Evolutionary conservation across 352 stramenopile species (phyloP).

Genomic region (Globisporangium paddicum): DNA sequence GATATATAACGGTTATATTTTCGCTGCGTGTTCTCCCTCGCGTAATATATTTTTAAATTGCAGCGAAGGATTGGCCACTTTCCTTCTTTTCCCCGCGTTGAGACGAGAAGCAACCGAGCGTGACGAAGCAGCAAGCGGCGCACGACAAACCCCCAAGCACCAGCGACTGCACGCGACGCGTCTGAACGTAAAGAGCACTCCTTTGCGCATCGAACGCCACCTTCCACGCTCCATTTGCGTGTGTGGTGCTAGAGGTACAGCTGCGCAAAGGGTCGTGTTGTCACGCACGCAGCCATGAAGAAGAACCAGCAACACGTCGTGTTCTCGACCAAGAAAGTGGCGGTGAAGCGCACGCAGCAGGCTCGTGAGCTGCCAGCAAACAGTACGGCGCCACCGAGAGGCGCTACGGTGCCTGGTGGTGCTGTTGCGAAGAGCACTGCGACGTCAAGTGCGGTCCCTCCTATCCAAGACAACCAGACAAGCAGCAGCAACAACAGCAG

Average conservation of each 20-base stretch:
- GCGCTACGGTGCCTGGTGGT: background rate
- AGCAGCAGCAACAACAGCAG: constrained; percentile 13
- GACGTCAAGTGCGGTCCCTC: background rate
- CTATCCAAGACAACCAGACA: background rate
- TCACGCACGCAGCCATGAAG: constrained; percentile 14
- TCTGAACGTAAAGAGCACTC: background rate
- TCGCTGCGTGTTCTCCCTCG: background rate
- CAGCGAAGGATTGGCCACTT: background rate
- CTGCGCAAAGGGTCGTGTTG: background rate
- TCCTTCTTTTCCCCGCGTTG: background rate
- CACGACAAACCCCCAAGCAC: background rate
- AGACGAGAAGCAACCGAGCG: background rate
- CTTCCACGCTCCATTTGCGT: background rate
- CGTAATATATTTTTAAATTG: background rate
- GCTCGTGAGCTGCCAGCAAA: background rate
- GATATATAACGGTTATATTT: background rate
- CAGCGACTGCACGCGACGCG: background rate
- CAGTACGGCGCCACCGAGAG: background rate
- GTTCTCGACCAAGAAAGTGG: constrained; percentile 65
- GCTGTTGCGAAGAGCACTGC: background rate
- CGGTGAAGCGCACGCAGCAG: constrained; percentile 21
- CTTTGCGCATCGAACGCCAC: background rate
- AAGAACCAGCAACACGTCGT: constrained; percentile 40
- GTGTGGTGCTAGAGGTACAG: background rate
- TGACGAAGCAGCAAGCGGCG: background rate